Conservation (phyloP, 345 rosid species). For the Cardamine chenopodiifolia region DNA sequence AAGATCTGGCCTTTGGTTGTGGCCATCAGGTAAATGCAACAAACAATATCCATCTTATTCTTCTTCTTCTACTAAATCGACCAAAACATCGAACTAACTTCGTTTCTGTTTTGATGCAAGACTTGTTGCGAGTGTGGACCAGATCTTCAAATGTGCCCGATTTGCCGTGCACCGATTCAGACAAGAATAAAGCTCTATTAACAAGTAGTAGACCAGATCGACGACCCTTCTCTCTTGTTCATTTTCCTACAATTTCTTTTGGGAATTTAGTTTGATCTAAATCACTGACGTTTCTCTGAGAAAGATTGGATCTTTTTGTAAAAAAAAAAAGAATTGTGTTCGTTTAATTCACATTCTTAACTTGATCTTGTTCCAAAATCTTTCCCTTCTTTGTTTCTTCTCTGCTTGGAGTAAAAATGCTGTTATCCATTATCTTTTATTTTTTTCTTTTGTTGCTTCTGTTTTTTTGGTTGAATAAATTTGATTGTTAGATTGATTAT, state of each 20-base stretch:
- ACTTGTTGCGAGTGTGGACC: conserved; percentile 88
- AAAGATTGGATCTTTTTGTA: conserved; percentile 31
- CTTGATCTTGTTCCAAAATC: conserved; percentile 14
- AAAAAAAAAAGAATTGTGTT: conserved; percentile 10
- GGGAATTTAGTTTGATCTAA: conserved; percentile 37
- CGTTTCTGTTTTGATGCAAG: conserved; percentile 43
- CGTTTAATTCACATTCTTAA: conserved; percentile 19
- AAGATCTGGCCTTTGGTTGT: conserved; percentile 96
- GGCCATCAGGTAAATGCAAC: conserved; percentile 82
- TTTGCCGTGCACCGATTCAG: conserved; percentile 74
- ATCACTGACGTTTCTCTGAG: conserved; percentile 25
- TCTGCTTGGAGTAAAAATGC: conserved; percentile 25
- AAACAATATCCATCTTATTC: neutral
- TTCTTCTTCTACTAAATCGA: neutral
- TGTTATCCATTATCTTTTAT: neutral
- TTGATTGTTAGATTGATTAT: neutral
- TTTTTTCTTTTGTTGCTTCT: neutral
- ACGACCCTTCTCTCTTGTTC: conserved; percentile 19
- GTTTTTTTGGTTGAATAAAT: neutral
- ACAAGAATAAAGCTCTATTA: conserved; percentile 86
- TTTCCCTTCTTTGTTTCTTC: conserved; percentile 13
- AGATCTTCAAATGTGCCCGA: conserved; percentile 74
- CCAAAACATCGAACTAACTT: conserved; percentile 15
- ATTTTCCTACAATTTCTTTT: neutral
- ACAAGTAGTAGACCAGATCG: conserved; percentile 34